A percentile compares a stretch with the other conserved stretches of the same genome.
phyloP scores from a whole-genome alignment of 305 asterid genomes.

The Fraxinus paxiana region DNA sequence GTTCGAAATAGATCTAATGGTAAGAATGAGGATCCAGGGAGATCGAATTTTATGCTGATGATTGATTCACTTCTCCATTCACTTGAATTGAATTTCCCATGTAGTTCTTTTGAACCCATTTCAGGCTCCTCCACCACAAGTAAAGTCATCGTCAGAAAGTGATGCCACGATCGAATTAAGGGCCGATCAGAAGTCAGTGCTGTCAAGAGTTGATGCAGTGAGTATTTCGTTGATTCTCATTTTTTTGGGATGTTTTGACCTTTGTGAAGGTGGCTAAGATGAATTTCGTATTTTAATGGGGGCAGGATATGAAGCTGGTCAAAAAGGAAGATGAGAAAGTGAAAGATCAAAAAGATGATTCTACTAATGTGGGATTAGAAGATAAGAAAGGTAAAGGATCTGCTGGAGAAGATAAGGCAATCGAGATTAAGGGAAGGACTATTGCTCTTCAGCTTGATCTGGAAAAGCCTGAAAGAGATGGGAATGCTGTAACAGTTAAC shows the following conservation, averaged over 20 bases:
- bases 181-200: constrained; percentile 46
- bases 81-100: background rate
- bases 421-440: constrained; percentile 39
- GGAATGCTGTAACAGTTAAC: constrained; percentile 30
- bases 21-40: background rate
- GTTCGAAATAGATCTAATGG: constrained; percentile 54
- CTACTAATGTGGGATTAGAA: constrained; percentile 30
- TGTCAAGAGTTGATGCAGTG: constrained; percentile 38
- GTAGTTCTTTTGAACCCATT: constrained; percentile 21
- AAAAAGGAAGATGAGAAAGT: constrained; percentile 38
- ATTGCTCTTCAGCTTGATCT: constrained; percentile 63
- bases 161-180: constrained; percentile 36
- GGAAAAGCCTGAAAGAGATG: constrained; percentile 60
- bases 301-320: constrained; percentile 43
- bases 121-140: constrained; percentile 90
- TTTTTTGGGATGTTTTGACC: background rate
- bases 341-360: constrained; percentile 30
- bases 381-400: constrained; percentile 39
- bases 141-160: constrained; percentile 56
- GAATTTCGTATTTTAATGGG: background rate
- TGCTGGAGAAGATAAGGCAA: constrained; percentile 36
- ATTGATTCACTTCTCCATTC: background rate
- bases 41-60: background rate
- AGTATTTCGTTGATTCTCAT: constrained; percentile 6
- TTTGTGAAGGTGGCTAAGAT: background rate